Conservation (phyloP, 208 protist species). For the Trypanosoma brucei region DNA sequence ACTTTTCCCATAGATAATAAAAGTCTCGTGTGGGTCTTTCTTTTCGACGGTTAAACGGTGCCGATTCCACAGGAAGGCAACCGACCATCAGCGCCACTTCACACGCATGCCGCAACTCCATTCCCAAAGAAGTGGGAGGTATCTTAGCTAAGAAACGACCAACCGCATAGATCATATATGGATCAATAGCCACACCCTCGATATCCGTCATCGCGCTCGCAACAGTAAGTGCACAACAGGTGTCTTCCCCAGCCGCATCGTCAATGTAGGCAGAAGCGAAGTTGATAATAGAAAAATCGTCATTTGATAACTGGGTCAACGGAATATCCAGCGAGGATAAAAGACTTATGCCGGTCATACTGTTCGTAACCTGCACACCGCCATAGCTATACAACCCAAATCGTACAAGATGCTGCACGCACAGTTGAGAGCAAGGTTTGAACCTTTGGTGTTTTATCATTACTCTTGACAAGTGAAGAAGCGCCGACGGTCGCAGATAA, state of each 20-base stretch:
- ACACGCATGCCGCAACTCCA: slow-evolving; percentile 63
- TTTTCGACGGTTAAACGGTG: slow-evolving; percentile 47
- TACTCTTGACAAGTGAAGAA: slow-evolving; percentile 44
- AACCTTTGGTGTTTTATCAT: slow-evolving; percentile 34
- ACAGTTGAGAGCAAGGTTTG: slow-evolving; percentile 52
- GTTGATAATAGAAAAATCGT: slow-evolving; percentile 63
- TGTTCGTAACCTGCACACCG: slow-evolving; percentile 38
- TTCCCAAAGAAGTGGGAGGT: slow-evolving; percentile 32
- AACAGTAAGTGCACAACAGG: slow-evolving; percentile 69
- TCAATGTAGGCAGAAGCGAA: slow-evolving; percentile 36
- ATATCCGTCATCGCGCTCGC: slow-evolving; percentile 74
- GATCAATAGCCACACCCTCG: slow-evolving; percentile 73
- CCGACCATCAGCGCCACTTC: slow-evolving; percentile 60
- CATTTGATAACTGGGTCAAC: slow-evolving; percentile 19
- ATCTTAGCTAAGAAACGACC: slow-evolving; percentile 52
- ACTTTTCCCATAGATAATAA: slow-evolving; percentile 47
- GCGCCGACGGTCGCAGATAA: slow-evolving; percentile 16
- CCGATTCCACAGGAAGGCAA: slow-evolving; percentile 40
- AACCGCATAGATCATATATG: slow-evolving; percentile 77
- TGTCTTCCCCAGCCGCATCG: slow-evolving; percentile 56
- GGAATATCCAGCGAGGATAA: slow-evolving; percentile 33
- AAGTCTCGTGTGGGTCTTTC: slow-evolving; percentile 18
- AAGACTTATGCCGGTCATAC: slow-evolving; percentile 23
- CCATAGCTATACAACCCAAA: slow-evolving; percentile 72
- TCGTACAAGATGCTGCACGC: slow-evolving; percentile 56